A percentile compares a stretch with the other conserved stretches of the same genome.
phyloP scores from a whole-genome alignment of 2,329 filamentous ascomycete genomes.

The Diaporthe humulicola region DNA sequence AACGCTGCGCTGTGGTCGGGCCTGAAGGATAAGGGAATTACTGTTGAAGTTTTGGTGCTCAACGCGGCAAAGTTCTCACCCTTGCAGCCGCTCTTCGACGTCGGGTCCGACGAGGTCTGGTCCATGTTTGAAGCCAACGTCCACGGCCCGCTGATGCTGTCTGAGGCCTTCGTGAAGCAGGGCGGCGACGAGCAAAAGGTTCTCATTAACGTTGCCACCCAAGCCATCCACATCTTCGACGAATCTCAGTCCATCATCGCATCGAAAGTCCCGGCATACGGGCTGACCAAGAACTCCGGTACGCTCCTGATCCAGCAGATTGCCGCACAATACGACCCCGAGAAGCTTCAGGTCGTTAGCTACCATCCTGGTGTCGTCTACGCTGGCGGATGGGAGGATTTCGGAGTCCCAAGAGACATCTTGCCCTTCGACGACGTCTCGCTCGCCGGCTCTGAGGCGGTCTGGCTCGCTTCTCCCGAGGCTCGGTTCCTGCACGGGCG shows the following conservation, averaged over 20 bases:
- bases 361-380: slow-evolving; percentile 44
- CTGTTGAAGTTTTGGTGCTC: slow-evolving; percentile 14
- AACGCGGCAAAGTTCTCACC: slow-evolving; percentile 34
- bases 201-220: slow-evolving; percentile 32
- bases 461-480: slow-evolving; percentile 34
- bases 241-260: slow-evolving; percentile 41
- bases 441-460: slow-evolving; percentile 11
- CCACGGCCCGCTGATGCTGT: slow-evolving; percentile 38
- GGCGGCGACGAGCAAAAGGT: slow-evolving; percentile 1
- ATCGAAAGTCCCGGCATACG: slow-evolving; percentile 37
- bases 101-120: slow-evolving; percentile 40
- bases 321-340: slow-evolving; percentile 39
- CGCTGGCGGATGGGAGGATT: neutral
- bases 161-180: slow-evolving; percentile 41
- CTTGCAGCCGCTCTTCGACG: slow-evolving; percentile 31
- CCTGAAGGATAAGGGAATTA: slow-evolving; percentile 33
- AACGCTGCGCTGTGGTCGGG: slow-evolving; percentile 32
- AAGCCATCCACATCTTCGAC: slow-evolving; percentile 41
- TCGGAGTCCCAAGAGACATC: neutral
- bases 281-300: slow-evolving; percentile 43
- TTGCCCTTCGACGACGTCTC: slow-evolving; percentile 26
- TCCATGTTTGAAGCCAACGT: slow-evolving; percentile 42
- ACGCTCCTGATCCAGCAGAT: slow-evolving; percentile 42
- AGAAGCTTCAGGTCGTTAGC: slow-evolving; percentile 43
- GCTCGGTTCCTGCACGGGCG: slow-evolving; percentile 34